Base-by-base conservation (phyloP, 257 asterid genomes). In the Nicotiana noctiflora region DNA sequence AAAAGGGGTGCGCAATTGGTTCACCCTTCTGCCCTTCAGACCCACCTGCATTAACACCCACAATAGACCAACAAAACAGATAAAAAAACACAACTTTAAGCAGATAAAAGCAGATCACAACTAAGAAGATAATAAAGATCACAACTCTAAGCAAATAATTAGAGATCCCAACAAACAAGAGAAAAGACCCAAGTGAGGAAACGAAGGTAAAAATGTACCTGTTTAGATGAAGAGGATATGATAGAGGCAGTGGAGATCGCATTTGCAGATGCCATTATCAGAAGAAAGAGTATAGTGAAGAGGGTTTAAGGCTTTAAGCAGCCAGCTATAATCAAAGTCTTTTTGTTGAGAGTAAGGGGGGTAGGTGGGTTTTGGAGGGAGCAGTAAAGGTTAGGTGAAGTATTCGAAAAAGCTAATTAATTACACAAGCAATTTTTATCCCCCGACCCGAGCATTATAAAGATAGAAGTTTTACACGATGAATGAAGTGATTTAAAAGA, bases 241-340 rank as follows among this genome's bases (percentile, higher is more conserved):
- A 89, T 85, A 70, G 95, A 90, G 79, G 92, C 90, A 23, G 98
- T 88, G 32, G 94, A 87, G 67, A 94, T 86, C 53, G 97, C 97
- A 87, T 88, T 92, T n/a, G 98, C 92, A 0, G 99, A 96, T 37
- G 98, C 99, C 99, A 96, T 95, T 80, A 13, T 40, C 17, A 15
- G 21, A 60, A 46, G 2, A 62, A 68, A 77, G 17, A 17, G 52
- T 79, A 23, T 5, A 72, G 13, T 72, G 40, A 72, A 72, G 78
- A 72, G 78, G 78, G 60, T 72, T 46, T 23, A 46, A 72, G n/a
- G n/a, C n/a, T n/a, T n/a, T n/a, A n/a, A n/a, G 78, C 60, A 72
- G 15, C 57, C 37, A 72, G 60, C 57, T 44, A 59, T 59, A 10
- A 19, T 40, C 17, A 68, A 11, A 21, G 14, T 11, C 21, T 70